Percentiles rank a stretch among this genome's conserved stretches.
These are phyloP conservation scores for Coemansia biformis DNA, from an alignment of 192 early-diverging fungal species.

Conservation along the genomic window DNA sequence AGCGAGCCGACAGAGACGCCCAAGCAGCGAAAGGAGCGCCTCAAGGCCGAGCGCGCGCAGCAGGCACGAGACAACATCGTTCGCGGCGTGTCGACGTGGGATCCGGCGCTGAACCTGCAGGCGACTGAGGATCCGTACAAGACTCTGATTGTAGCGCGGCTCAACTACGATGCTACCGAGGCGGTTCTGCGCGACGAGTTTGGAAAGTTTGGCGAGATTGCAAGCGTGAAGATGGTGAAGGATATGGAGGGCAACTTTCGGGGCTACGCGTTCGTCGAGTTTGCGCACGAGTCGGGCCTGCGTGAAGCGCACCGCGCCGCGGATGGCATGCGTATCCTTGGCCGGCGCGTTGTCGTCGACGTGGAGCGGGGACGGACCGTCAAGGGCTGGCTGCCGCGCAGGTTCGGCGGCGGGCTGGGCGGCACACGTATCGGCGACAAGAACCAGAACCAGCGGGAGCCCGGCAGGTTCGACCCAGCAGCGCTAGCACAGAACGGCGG, in stretches of 20 bases:
- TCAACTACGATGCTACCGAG: conserved; percentile 53
- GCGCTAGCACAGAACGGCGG: conserved; percentile 2
- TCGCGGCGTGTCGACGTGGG: conserved; percentile 35
- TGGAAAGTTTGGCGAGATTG: conserved; percentile 65
- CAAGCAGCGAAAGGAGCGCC: conserved; percentile 36
- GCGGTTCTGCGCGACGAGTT: conserved; percentile 71
- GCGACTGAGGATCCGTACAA: conserved; percentile 85
- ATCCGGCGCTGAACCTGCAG: conserved; percentile 56
- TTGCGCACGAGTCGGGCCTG: conserved; percentile 81
- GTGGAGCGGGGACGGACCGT: conserved; percentile 96
- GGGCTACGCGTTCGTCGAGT: conserved; percentile 97
- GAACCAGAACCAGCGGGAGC: conserved; percentile 30
- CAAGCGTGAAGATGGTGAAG: conserved; percentile 66
- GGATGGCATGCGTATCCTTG: conserved; percentile 82
- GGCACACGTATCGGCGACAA: conserved; percentile 38
- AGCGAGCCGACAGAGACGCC: conserved; percentile 22
- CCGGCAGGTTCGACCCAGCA: conserved; percentile 37
- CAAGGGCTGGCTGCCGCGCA: conserved; percentile 82
- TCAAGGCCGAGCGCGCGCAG: conserved; percentile 24
- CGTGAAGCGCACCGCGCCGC: conserved; percentile 60
- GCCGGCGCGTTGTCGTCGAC: conserved; percentile 82
- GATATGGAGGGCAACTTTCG: conserved; percentile 67
- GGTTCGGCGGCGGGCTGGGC: conserved; percentile 46
- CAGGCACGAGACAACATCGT: conserved; percentile 33
- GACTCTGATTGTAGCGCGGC: conserved; percentile 79